Base-by-base conservation (phyloP, 2,329 filamentous ascomycete genomes). In the Cladosporium sp. region DNA sequence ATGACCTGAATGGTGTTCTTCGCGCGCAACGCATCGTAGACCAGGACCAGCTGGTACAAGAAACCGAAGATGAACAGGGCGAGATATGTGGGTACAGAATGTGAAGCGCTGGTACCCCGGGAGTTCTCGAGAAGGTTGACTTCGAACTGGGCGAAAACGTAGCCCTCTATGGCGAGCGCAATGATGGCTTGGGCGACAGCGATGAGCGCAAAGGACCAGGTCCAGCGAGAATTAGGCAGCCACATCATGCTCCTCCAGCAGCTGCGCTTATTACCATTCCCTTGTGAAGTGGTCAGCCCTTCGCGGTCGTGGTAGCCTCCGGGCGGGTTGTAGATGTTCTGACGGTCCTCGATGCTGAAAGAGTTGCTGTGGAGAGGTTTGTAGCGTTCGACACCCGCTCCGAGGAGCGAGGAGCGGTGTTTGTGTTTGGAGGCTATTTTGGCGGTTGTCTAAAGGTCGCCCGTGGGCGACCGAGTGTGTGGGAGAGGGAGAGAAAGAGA, bases 1-100 rank as follows among this genome's bases (percentile, higher is more conserved):
- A 99, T 98, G 76, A 98, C 86, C 79, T 99, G 95, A 83, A 99
- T 99, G 13, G 95, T 99, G 81, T 99, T 99, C 79, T 97, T 97
- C 76, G 94, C 84, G 68, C 93, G 89, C 66, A 99, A 84, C 18
- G 94, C 95, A 82, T 99, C 95, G 85, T 93, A 98, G 14, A 95
- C 91, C 62, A 99, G 84, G 30, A 96, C 82, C 34, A 98, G 81
- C 76, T 97, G 89, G 80, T 98, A 99, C 65, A 99, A 79, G 80
- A 96, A 98, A 67, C 92, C 95, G 78, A 99, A 97, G 77, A 97
- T 97, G 83, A 98, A 97, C 56, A 99, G 87, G 26, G 94, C 92
- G 66, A 99, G 84, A 80, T 97, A 98, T 43, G 94, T 98, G 28
- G 95, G 94, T 69, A 99, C 97, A 0, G 93, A 87, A 77, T 80